Evolutionary conservation across 176 grass and related monocot species (phyloP).

Genomic region (Zizania latifolia): DNA sequence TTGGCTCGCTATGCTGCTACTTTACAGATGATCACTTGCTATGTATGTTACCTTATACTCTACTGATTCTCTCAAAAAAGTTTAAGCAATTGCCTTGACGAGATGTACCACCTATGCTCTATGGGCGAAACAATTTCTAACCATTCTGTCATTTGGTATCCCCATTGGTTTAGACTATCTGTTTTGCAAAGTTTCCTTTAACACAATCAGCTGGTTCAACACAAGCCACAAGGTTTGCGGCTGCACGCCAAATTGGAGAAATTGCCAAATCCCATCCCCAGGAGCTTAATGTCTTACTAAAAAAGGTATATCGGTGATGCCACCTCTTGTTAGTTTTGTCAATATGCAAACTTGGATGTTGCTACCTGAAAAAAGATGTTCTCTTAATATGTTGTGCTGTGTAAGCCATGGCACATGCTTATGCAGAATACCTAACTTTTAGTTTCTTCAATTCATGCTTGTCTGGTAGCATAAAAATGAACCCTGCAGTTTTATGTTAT

Average conservation of each 20-base stretch:
- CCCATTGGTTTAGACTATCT: background rate
- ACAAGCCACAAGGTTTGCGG: conserved; percentile 76
- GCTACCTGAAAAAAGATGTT: background rate
- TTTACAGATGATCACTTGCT: background rate
- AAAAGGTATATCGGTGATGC: conserved; percentile 55
- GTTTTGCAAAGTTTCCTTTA: conserved; percentile 40
- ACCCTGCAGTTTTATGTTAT: background rate
- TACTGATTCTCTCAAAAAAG: background rate
- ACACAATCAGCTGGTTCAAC: conserved; percentile 84
- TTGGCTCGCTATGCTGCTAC: background rate
- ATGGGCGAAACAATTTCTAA: background rate
- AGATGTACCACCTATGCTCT: background rate
- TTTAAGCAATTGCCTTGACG: background rate
- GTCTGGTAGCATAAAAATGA: background rate
- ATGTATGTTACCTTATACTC: background rate
- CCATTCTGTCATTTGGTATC: background rate
- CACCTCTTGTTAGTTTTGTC: background rate
- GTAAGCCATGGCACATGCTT: background rate
- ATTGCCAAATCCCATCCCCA: conserved; percentile 88
- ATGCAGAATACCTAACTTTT: background rate
- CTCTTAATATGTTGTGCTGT: background rate
- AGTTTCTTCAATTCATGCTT: background rate
- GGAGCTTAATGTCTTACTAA: conserved; percentile 70
- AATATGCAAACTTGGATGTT: background rate
- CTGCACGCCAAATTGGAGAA: conserved; percentile 91